Evolutionary conservation across 495 filamentous ascomycete species (phyloP).

Genomic region (Glonium stellatum): DNA sequence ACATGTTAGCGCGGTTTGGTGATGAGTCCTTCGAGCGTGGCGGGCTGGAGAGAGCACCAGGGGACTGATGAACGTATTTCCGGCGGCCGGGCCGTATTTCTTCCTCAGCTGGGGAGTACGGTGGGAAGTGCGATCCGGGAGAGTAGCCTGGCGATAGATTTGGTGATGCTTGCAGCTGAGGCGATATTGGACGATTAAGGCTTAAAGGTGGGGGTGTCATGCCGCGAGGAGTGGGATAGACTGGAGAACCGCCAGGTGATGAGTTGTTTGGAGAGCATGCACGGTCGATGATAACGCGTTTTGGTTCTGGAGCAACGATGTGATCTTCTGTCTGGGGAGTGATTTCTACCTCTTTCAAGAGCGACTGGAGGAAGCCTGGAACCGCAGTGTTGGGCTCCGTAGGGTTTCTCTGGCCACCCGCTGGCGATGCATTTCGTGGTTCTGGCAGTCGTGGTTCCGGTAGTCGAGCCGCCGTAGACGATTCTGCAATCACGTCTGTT

Average conservation of each 20-base stretch:
- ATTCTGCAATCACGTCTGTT: constrained; percentile 6
- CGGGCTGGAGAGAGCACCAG: constrained; percentile 17
- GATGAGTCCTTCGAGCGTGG: constrained; percentile 29
- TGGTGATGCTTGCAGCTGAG: constrained; percentile 28
- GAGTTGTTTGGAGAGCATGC: constrained; percentile 51
- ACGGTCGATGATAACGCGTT: constrained; percentile 30
- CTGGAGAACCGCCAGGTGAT: constrained; percentile 69
- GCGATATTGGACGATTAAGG: constrained; percentile 58
- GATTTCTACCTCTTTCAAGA: constrained; percentile 81
- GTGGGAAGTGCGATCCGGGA: constrained; percentile 51
- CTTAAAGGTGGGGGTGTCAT: constrained; percentile 60
- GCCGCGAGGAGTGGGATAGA: constrained; percentile 60
- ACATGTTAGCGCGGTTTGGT: constrained; percentile 43
- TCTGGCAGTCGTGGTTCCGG: constrained; percentile 8
- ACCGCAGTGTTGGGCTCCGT: constrained; percentile 37
- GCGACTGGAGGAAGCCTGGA: constrained; percentile 68
- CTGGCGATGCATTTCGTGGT: constrained; percentile 17
- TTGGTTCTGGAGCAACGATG: constrained; percentile 23
- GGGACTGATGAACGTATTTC: constrained; percentile 12
- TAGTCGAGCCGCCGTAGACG: constrained; percentile 23
- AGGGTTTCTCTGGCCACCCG: constrained; percentile 31
- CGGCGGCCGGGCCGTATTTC: constrained; percentile 16
- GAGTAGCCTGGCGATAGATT: constrained; percentile 54
- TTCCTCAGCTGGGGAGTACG: constrained; percentile 50
- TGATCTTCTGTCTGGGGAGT: constrained; percentile 41